Conservation (phyloP, 345 rosid genomes). For the Syzygium aromaticum region DNA sequence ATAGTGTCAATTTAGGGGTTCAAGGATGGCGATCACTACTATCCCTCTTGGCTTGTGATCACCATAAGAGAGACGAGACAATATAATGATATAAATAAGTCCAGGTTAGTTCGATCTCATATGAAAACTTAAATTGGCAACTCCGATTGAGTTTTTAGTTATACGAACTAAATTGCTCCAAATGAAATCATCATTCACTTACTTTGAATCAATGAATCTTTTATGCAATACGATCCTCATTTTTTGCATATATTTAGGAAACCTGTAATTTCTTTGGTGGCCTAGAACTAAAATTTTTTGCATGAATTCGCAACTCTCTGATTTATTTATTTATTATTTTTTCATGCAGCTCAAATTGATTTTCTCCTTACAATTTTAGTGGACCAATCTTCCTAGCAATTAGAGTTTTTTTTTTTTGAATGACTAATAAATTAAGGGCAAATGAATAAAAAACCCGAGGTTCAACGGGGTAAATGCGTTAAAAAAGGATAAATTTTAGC, state of each 20-base stretch:
- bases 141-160: not conserved
- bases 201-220: not conserved
- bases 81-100: not conserved
- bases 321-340: not conserved
- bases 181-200: not conserved
- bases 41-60: no score
- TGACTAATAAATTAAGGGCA: not conserved
- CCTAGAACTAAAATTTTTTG: not conserved
- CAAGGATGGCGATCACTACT: not conserved
- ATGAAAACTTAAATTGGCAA: not conserved
- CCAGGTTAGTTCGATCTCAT: accelerated
- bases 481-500: not conserved
- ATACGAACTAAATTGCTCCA: not conserved
- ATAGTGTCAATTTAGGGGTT: not conserved
- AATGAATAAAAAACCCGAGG: not conserved
- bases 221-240: not conserved
- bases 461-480: not conserved
- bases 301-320: not conserved
- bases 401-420: not conserved
- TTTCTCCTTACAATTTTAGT: not conserved
- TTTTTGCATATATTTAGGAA: not conserved
- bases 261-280: not conserved
- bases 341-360: not conserved
- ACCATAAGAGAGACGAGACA: not conserved
- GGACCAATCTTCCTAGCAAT: not conserved